Evolutionary conservation across 352 stramenopile genomes (phyloP).

Genomic region (Globisporangium takayamanum): DNA sequence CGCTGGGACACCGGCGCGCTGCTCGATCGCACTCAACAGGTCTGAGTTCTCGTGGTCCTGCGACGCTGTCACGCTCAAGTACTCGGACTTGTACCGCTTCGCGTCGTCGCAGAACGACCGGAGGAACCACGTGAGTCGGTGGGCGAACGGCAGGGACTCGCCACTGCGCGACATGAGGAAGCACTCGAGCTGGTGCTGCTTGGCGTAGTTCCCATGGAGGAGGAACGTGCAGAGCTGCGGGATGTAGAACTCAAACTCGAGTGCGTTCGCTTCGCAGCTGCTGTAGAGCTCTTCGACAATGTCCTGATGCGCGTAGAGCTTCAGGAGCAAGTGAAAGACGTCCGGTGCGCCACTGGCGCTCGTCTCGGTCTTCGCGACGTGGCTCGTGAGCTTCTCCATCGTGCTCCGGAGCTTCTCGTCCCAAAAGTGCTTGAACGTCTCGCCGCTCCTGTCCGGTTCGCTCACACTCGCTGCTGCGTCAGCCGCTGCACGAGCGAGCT

Average conservation of each 20-base stretch:
- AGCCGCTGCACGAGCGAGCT: background rate
- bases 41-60: conserved; percentile 56
- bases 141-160: conserved; percentile 78
- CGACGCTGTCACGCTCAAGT: conserved; percentile 56
- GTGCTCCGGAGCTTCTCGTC: conserved; percentile 63
- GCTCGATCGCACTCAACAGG: conserved; percentile 57
- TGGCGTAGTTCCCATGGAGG: conserved; percentile 76
- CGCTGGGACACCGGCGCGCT: conserved; percentile 56
- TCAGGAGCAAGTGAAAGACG: conserved; percentile 66
- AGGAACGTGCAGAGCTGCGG: conserved; percentile 85
- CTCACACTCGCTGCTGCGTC: background rate
- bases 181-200: conserved; percentile 79
- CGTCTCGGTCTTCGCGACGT: conserved; percentile 5
- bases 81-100: conserved; percentile 63
- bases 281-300: conserved; percentile 72
- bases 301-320: conserved; percentile 80
- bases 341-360: conserved; percentile 19
- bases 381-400: conserved; percentile 46
- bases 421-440: conserved; percentile 76
- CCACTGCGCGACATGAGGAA: conserved; percentile 82
- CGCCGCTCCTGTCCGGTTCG: conserved; percentile 30
- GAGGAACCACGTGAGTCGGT: conserved; percentile 83
- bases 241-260: conserved; percentile 88
- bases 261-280: conserved; percentile 52
- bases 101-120: conserved; percentile 77